Conservation (phyloP, 73 alveolate species). For the Uronychia setigera region DNA sequence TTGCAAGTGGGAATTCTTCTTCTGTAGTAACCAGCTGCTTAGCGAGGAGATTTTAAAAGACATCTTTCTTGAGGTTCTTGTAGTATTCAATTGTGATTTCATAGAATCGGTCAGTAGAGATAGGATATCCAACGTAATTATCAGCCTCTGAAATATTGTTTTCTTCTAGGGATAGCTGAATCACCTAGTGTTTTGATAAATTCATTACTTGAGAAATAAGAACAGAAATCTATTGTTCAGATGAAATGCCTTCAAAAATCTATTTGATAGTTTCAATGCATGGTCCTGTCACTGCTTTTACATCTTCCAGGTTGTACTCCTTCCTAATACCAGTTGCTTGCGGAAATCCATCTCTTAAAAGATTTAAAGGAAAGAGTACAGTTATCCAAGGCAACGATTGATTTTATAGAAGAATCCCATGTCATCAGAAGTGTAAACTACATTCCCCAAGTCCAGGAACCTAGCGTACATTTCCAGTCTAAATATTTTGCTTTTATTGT, state of each 20-base stretch:
- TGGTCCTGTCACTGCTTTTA: background rate
- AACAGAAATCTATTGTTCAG: background rate
- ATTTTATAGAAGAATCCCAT: background rate
- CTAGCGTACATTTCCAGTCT: conserved; percentile 3
- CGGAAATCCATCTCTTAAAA: background rate
- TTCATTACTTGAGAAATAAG: background rate
- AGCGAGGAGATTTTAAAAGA: background rate
- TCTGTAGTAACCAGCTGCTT: background rate
- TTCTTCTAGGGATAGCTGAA: background rate
- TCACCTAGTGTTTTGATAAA: background rate
- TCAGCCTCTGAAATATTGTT: background rate
- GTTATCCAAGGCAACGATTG: background rate
- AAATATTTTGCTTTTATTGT: background rate
- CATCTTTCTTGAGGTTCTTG: background rate
- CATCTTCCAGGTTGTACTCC: background rate
- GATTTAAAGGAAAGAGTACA: background rate
- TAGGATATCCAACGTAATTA: background rate
- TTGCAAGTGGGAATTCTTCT: background rate
- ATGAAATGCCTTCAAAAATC: background rate
- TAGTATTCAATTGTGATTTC: background rate
- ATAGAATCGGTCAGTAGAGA: background rate
- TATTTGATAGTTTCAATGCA: background rate
- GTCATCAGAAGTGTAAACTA: background rate
- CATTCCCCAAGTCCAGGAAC: background rate
- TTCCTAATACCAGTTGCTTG: background rate